phyloP scores from a whole-genome alignment of 176 grass and related monocot genomes.

The Dactylis glomerata region DNA sequence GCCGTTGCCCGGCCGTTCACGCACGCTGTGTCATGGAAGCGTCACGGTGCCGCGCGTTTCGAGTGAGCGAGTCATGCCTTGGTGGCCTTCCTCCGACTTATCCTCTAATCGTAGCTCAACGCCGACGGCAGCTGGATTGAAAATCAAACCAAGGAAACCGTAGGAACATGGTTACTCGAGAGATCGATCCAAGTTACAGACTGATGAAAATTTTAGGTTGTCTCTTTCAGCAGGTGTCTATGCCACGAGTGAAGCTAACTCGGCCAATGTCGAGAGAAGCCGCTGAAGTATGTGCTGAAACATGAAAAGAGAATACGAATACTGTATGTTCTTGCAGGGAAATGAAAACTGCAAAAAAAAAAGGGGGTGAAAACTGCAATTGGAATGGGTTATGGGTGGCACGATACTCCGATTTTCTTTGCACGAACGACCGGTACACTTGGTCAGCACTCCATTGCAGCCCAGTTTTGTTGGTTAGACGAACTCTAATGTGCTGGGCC shows the following conservation, averaged over 20 bases:
- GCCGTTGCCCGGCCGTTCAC: conserved; percentile 15
- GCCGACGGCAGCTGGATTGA: neutral
- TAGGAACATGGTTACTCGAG: neutral
- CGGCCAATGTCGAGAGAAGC: neutral
- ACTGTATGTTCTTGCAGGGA: neutral
- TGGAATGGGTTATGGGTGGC: too few relatives aligned
- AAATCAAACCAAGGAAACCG: neutral
- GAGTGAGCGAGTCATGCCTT: neutral
- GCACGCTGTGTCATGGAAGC: neutral
- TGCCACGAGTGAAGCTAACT: neutral
- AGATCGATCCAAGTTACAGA: neutral
- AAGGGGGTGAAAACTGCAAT: too few relatives aligned
- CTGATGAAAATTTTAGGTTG: neutral
- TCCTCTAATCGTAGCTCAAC: neutral
- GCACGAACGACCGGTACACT: neutral
- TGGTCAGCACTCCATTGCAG: neutral
- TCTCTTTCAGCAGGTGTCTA: neutral
- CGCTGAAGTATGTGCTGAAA: neutral
- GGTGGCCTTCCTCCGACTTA: neutral
- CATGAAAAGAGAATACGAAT: neutral
- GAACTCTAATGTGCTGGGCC: neutral
- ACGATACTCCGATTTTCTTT: too few relatives aligned
- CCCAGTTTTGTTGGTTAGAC: neutral
- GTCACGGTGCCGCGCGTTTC: neutral
- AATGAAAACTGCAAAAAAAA: too few relatives aligned